Evolutionary conservation across 306 rosid species (phyloP).

Genomic region (Corylus heterophylla): DNA sequence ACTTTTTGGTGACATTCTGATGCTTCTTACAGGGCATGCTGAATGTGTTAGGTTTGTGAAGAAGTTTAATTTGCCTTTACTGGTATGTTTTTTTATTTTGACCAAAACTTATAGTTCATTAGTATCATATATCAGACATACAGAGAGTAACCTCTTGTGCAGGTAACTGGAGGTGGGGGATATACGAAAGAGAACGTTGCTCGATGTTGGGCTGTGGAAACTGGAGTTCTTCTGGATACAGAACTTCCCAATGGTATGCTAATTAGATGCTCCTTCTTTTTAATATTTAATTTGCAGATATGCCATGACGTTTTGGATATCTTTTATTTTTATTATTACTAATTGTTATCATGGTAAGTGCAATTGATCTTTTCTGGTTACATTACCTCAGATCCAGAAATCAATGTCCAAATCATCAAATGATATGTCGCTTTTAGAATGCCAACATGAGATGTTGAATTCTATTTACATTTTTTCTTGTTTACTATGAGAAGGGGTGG

Average conservation of each 20-base stretch:
- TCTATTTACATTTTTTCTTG: conserved; percentile 1
- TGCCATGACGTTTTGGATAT: conserved; percentile 14
- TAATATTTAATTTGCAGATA: conserved; percentile 8
- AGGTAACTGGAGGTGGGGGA: conserved; percentile 99
- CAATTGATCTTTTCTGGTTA: not conserved
- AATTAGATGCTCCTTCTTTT: conserved; percentile 1
- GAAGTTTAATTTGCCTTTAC: conserved; percentile 88
- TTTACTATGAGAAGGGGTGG: not conserved
- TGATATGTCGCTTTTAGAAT: not conserved
- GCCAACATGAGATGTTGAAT: not conserved
- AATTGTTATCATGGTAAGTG: not conserved
- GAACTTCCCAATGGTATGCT: conserved; percentile 88
- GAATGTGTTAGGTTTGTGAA: conserved; percentile 94
- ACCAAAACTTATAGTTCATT: not conserved
- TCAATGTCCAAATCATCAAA: conserved; percentile 5
- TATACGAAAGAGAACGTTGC: conserved; percentile 99
- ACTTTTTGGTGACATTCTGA: conserved; percentile 11
- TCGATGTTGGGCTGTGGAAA: conserved; percentile 96
- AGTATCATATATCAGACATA: conserved; percentile 27
- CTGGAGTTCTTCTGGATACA: conserved; percentile 93
- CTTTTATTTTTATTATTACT: not conserved
- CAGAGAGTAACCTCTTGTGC: conserved; percentile 24
- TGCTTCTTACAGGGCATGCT: conserved; percentile 73
- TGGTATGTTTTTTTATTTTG: conserved; percentile 54
- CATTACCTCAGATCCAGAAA: conserved; percentile 12